These are phyloP conservation scores for Hysterangium stoloniferum DNA, from an alignment of 768 basidiomycete species.

Conservation along the genomic window DNA sequence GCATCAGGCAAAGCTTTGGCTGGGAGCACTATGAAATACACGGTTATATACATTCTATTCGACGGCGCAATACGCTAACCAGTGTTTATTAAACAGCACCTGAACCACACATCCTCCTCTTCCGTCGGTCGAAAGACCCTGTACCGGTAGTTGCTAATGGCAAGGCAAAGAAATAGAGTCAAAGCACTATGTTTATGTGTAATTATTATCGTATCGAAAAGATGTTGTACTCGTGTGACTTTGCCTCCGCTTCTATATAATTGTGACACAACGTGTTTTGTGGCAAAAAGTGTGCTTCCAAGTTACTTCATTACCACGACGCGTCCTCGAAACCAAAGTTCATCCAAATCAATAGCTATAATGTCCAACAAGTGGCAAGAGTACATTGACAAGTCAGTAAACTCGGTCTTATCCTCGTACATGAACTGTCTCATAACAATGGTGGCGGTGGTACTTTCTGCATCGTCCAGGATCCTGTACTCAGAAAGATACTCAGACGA, in stretches of 20 bases:
- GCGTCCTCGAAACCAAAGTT: no score
- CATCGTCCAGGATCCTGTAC: conserved; percentile 63
- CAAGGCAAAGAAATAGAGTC: conserved; percentile 9
- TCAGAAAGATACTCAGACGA: conserved; percentile 92
- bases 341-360: no score
- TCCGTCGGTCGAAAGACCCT: conserved; percentile 66
- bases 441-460: no score
- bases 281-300: no score
- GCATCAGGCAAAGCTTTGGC: conserved; percentile 90
- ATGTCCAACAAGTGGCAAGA: conserved; percentile 66
- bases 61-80: conserved; percentile 3
- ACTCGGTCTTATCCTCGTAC: background rate
- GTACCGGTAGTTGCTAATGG: conserved; percentile 11
- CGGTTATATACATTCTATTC: conserved; percentile 35
- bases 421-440: background rate
- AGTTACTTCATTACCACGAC: no score
- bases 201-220: no score
- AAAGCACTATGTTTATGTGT: no score
- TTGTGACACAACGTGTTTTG: no score
- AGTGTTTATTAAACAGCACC: no score
- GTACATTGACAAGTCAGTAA: conserved; percentile 70
- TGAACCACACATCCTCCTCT: conserved; percentile 90
- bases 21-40: conserved; percentile 99
- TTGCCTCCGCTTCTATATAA: no score
- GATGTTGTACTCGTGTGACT: no score